A percentile compares a stretch with the other conserved stretches of the same genome.
These are phyloP conservation scores for Oryza meyeriana DNA, from an alignment of 176 grass and related monocot species.

Conservation along the genomic window DNA sequence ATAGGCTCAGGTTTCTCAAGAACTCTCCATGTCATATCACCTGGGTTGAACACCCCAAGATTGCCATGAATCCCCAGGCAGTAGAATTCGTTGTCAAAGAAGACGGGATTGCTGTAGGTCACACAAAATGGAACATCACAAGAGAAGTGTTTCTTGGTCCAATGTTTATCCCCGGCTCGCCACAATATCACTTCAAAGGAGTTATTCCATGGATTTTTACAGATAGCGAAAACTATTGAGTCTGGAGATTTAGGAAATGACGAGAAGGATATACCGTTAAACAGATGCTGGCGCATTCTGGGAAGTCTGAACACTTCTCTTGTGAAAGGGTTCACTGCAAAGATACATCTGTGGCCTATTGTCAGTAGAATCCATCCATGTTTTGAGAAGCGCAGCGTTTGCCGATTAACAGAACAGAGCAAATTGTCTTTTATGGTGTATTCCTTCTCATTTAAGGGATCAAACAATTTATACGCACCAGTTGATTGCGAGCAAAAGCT, in stretches of 20 bases:
- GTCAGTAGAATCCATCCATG: neutral
- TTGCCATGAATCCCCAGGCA: slow-evolving; percentile 16
- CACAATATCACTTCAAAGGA: neutral
- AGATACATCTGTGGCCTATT: neutral
- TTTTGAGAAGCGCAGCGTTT: slow-evolving; percentile 11
- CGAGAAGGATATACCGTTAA: slow-evolving; percentile 18
- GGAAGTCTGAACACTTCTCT: neutral
- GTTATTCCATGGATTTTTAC: neutral
- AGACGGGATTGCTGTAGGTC: slow-evolving; percentile 16
- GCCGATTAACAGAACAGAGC: neutral
- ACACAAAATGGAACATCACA: neutral
- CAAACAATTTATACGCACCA: neutral
- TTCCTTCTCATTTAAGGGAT: slow-evolving; percentile 6
- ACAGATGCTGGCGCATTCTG: neutral
- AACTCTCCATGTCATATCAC: slow-evolving; percentile 29
- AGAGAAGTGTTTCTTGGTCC: neutral
- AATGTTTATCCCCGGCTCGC: slow-evolving; percentile 13
- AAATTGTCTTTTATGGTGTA: neutral
- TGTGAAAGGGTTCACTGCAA: neutral
- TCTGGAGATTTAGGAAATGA: neutral
- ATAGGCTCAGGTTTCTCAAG: slow-evolving; percentile 23
- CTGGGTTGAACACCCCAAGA: slow-evolving; percentile 43
- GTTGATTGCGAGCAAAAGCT: neutral
- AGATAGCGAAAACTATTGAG: slow-evolving; percentile 11
- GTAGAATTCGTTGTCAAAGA: slow-evolving; percentile 26